Evolutionary conservation across 129 eudicot genomes (phyloP).

Genomic region (carrot (Daucus carota)): DNA sequence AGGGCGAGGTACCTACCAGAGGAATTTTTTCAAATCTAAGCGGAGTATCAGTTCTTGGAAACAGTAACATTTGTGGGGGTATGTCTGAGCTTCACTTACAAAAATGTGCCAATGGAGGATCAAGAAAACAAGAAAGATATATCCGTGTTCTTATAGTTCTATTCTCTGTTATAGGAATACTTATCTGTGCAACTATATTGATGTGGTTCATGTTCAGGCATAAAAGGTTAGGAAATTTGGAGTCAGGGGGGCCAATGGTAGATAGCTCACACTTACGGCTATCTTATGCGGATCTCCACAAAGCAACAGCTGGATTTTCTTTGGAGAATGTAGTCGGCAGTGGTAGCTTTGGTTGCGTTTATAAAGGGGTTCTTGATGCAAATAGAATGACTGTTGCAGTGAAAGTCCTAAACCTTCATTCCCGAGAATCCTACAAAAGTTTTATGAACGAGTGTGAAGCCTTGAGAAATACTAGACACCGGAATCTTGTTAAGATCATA

Average conservation of each 20-base stretch:
- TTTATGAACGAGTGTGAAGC: neutral
- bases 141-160: too few relatives aligned
- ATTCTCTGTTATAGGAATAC: too few relatives aligned
- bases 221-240: too few relatives aligned
- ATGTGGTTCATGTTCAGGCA: too few relatives aligned
- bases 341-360: neutral
- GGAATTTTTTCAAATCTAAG: neutral
- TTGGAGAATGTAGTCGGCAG: neutral
- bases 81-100: too few relatives aligned
- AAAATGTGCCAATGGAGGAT: too few relatives aligned
- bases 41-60: neutral
- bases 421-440: neutral
- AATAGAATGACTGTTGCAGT: neutral
- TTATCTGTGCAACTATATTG: too few relatives aligned
- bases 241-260: neutral
- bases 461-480: neutral
- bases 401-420: neutral
- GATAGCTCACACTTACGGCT: neutral
- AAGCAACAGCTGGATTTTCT: neutral
- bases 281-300: neutral
- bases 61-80: neutral
- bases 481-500: neutral
- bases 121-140: too few relatives aligned
- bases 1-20: neutral
- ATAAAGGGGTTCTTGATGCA: neutral